A percentile compares a stretch with the other conserved stretches of the same genome.
Conservation (phyloP, 2,329 filamentous ascomycete species). For the Trichoderma brevicompactum region DNA sequence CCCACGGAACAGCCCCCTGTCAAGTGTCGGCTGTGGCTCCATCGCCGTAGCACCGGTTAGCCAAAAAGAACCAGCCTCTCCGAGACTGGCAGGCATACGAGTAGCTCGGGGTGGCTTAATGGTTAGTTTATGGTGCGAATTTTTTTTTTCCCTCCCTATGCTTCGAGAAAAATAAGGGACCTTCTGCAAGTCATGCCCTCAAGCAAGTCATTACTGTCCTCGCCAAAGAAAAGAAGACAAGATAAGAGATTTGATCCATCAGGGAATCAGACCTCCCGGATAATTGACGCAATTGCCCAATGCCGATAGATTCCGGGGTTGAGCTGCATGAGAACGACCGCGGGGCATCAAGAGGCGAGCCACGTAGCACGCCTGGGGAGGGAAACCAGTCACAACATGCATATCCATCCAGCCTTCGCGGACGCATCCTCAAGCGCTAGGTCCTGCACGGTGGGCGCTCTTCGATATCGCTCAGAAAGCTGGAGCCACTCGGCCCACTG, state of each 20-base stretch:
- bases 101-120: constrained; percentile 2
- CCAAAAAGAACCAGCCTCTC: constrained; percentile 27
- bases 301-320: constrained; percentile 37
- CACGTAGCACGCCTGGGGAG: constrained; percentile 43
- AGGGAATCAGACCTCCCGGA: background rate
- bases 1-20: constrained; percentile 26
- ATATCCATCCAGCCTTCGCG: constrained; percentile 29
- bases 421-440: constrained; percentile 31
- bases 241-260: constrained; percentile 3
- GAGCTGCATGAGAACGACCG: constrained; percentile 38
- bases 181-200: constrained; percentile 20
- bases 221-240: constrained; percentile 1
- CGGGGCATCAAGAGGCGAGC: constrained; percentile 40
- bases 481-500: constrained; percentile 27
- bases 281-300: constrained; percentile 32
- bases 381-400: constrained; percentile 34
- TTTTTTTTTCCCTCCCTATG: background rate
- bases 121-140: constrained; percentile 25
- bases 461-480: constrained; percentile 28
- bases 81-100: constrained; percentile 22
- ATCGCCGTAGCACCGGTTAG: constrained; percentile 16
- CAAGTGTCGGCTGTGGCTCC: constrained; percentile 27
- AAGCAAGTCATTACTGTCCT: constrained; percentile 19
- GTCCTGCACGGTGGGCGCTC: constrained; percentile 28
- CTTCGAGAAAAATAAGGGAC: constrained; percentile 3